Evolutionary conservation across 495 filamentous ascomycete species (phyloP).

Genomic region (Pseudomonodictys pantanalensis): DNA sequence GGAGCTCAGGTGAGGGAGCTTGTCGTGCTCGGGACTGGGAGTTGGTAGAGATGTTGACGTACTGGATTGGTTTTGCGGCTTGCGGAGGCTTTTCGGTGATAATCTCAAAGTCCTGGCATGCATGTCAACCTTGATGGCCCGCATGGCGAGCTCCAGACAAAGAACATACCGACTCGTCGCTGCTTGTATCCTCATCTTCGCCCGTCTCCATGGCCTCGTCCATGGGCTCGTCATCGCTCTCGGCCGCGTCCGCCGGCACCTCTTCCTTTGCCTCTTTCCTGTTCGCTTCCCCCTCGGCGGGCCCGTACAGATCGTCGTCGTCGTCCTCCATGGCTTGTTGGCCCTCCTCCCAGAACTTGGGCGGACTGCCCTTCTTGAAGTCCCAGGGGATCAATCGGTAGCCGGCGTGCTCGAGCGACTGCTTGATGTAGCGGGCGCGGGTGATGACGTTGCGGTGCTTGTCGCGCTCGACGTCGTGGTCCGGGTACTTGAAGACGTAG

Average conservation of each 20-base stretch:
- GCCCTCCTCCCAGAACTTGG: conserved; percentile 22
- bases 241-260: conserved; percentile 23
- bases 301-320: conserved; percentile 67
- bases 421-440: conserved; percentile 29
- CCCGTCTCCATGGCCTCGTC: conserved; percentile 56
- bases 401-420: conserved; percentile 20
- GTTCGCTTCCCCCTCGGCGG: conserved; percentile 38
- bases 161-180: conserved; percentile 39
- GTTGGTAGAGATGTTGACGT: background rate
- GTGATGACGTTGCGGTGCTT: conserved; percentile 34
- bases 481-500: conserved; percentile 28
- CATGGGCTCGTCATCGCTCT: conserved; percentile 35
- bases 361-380: conserved; percentile 27
- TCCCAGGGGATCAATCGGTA: conserved; percentile 29
- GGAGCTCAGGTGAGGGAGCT: no score
- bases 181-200: conserved; percentile 73
- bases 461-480: conserved; percentile 30
- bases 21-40: no score
- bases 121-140: conserved; percentile 6
- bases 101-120: conserved; percentile 94
- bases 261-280: conserved; percentile 12
- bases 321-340: conserved; percentile 67
- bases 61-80: conserved; percentile 66
- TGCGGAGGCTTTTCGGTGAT: conserved; percentile 72
- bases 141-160: background rate